phyloP scores from a whole-genome alignment of 2,329 filamentous ascomycete species.

The Pestalotiopsis sp. region DNA sequence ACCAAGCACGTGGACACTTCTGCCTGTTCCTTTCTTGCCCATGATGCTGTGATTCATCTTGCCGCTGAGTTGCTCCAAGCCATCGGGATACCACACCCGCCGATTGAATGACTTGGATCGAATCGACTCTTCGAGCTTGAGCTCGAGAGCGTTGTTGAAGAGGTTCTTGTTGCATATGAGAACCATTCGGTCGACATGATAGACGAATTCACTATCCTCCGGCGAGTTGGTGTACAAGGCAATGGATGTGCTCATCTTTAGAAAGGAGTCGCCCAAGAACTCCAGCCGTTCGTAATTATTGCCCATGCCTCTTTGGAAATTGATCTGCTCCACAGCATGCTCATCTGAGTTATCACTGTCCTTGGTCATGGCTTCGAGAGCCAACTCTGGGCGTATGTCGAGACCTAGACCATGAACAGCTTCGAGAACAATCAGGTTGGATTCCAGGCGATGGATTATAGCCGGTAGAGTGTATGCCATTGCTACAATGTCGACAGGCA shows the following conservation, averaged over 20 bases:
- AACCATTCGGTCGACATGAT: constrained; percentile 87
- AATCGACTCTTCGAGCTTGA: constrained; percentile 71
- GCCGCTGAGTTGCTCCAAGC: constrained; percentile 70
- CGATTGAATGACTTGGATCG: constrained; percentile 81
- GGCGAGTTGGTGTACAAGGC: constrained; percentile 77
- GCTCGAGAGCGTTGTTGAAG: constrained; percentile 70
- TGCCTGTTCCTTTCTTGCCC: constrained; percentile 60
- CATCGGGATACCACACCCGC: constrained; percentile 85
- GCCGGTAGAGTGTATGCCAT: constrained; percentile 79
- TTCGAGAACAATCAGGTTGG: constrained; percentile 77
- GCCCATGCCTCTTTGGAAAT: constrained; percentile 83
- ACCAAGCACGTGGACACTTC: constrained; percentile 64
- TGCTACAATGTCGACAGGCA: constrained; percentile 68
- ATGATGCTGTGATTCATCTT: constrained; percentile 60
- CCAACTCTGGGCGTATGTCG: constrained; percentile 64
- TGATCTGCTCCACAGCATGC: constrained; percentile 64
- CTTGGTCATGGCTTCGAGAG: constrained; percentile 89
- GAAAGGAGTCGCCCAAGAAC: constrained; percentile 88
- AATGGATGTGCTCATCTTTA: constrained; percentile 95
- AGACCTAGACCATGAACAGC: constrained; percentile 67
- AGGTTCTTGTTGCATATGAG: constrained; percentile 91
- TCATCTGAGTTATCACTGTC: constrained; percentile 85
- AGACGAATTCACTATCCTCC: constrained; percentile 78
- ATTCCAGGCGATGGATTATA: constrained; percentile 81
- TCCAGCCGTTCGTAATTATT: constrained; percentile 94